phyloP scores from a whole-genome alignment of 495 filamentous ascomycete species.

The Daldinia childiae region DNA sequence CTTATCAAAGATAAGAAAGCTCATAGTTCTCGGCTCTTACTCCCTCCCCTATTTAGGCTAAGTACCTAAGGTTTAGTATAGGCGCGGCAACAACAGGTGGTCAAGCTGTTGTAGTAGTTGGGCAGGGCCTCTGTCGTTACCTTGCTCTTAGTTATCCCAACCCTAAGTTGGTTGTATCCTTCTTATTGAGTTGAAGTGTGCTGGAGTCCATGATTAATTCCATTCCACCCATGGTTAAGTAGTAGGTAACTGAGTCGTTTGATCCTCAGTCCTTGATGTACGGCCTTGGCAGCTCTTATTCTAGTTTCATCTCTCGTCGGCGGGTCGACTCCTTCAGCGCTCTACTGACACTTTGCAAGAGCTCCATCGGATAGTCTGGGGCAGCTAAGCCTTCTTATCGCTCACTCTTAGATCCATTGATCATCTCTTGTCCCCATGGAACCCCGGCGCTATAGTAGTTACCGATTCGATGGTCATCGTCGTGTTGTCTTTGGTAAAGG shows the following conservation, averaged over 20 bases:
- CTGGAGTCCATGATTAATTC: neutral
- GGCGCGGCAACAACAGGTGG: neutral
- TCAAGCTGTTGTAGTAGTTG: neutral
- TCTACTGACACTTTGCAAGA: neutral
- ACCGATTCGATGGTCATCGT: neutral
- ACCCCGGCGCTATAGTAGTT: neutral
- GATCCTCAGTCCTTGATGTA: neutral
- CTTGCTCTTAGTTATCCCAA: neutral
- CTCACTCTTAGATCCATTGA: neutral
- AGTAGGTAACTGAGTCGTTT: neutral
- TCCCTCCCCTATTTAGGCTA: neutral
- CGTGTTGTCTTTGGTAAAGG: neutral
- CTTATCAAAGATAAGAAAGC: neutral
- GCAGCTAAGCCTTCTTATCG: neutral
- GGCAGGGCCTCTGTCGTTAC: neutral
- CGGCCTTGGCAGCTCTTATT: neutral
- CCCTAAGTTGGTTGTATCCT: neutral
- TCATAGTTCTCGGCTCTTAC: neutral
- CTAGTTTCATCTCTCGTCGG: neutral
- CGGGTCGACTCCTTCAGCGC: neutral
- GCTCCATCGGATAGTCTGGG: neutral
- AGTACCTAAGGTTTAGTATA: neutral
- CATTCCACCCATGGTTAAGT: too few species aligned
- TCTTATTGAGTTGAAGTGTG: neutral
- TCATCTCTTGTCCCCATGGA: neutral